Evolutionary conservation across 306 rosid genomes (phyloP), one percentile per base, ranked within the genome.

Genomic region (Leucaena leucocephala): DNA sequence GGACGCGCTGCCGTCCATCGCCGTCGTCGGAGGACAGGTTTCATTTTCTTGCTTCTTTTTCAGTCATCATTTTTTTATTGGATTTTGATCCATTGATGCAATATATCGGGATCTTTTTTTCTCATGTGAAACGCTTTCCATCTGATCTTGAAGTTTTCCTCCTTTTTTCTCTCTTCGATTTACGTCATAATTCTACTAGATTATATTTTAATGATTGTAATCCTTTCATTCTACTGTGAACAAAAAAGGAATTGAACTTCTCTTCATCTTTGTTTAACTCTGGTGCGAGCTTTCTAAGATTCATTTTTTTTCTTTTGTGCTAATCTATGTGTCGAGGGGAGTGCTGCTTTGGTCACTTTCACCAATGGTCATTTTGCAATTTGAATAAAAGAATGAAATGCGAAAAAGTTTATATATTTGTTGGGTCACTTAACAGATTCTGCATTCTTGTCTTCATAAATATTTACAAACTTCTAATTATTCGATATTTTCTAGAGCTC

Each of bases 21-120:
- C 99, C 63, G 99, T 96, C 85, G 99, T 96, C 61, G 99, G 99
- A 74, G 99, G 99, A 48, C 99, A 96, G 97, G 99, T 86, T 74
- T 87, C 62, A 63, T 79, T 78, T 79, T 68, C 83, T 4, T 8
- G 59, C 71, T 44, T 78, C 80, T 63, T 44, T 7, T 61, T 42
- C 66, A 3, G 6, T 40, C 49, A 0, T 40, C 39, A 14, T 55
- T 76, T 10, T 46, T 61, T 46, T 50, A 36, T n/a, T 7, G 7
- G 4, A 45, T 54, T 13, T 38, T 42, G 21, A 43, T 75, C 54
- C 55, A 22, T 58, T 14, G 39, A 40, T 42, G 40, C 38, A 50
- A 9, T 15, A n/a, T n/a, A 16, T 72, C 13, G 36, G 11, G 46
- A 34, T n/a, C 63, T 1, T 55, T 21, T 39, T 55, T 54, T 36